phyloP scores from a whole-genome alignment of 805 yeast species.

The Zygosaccharomyces bailii region DNA sequence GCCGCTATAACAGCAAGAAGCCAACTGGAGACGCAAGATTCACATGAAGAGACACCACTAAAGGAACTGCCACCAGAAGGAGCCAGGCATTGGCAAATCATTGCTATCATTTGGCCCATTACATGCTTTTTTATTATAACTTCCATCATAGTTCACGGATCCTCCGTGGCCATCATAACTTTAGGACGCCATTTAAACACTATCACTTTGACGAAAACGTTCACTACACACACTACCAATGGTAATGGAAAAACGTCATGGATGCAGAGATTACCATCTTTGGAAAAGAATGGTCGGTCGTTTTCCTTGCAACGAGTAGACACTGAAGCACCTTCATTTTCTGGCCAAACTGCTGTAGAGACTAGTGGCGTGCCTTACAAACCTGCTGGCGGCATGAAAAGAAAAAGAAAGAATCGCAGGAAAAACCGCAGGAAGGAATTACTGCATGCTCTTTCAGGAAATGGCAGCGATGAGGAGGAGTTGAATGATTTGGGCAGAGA shows the following conservation, averaged over 20 bases:
- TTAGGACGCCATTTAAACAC: constrained; percentile 85
- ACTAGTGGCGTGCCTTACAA: constrained; percentile 62
- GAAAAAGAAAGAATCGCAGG: constrained; percentile 41
- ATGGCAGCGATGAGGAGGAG: constrained; percentile 25
- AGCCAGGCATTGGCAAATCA: constrained; percentile 53
- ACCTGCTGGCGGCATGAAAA: constrained; percentile 72
- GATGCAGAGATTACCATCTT: constrained; percentile 80
- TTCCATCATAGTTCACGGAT: constrained; percentile 87
- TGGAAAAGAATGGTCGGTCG: constrained; percentile 64
- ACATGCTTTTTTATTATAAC: constrained; percentile 75
- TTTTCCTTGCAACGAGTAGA: constrained; percentile 82
- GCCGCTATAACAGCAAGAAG: constrained; percentile 77
- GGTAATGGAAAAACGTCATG: constrained; percentile 58
- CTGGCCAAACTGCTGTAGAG: constrained; percentile 43
- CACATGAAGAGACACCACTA: constrained; percentile 56
- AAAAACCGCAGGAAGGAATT: constrained; percentile 34
- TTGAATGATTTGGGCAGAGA: constrained; percentile 35
- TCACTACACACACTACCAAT: constrained; percentile 66
- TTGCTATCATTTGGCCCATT: constrained; percentile 76
- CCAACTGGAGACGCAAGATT: constrained; percentile 54
- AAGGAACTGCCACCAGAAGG: constrained; percentile 44
- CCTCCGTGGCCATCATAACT: constrained; percentile 73
- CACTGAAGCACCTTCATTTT: constrained; percentile 46
- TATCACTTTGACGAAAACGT: constrained; percentile 88
- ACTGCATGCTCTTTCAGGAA: constrained; percentile 18